Evolutionary conservation across 192 early-diverging fungal species (phyloP).

Genomic region (Linnemannia zychae): DNA sequence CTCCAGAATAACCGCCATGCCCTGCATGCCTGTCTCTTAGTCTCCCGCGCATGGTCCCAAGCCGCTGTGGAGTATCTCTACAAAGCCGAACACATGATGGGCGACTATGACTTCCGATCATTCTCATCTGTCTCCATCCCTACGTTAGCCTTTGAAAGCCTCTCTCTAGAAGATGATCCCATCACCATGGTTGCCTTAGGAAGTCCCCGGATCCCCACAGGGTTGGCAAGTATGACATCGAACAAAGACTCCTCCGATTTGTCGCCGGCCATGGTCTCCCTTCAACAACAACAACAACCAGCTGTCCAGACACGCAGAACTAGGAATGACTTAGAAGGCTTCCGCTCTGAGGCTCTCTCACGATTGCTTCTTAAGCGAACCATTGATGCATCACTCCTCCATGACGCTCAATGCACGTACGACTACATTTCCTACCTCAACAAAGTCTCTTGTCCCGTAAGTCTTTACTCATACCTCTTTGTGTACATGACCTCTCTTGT

Average conservation of each 20-base stretch:
- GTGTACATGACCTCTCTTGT: not conserved
- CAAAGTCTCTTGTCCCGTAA: conserved; percentile 49
- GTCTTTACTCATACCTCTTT: not conserved
- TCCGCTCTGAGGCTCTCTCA: conserved; percentile 5
- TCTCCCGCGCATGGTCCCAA: conserved; percentile 49
- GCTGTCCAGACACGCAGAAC: not conserved
- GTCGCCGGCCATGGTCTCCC: not conserved
- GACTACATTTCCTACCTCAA: conserved; percentile 47
- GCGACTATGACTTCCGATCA: conserved; percentile 4
- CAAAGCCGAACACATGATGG: conserved; percentile 53
- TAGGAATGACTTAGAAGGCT: not conserved
- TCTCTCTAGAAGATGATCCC: not conserved
- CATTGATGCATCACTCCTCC: conserved; percentile 32
- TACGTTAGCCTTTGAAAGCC: not conserved
- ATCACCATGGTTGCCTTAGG: not conserved
- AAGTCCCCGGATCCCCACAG: not conserved
- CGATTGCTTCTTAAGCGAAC: conserved; percentile 29
- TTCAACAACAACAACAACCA: not conserved
- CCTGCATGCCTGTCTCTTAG: conserved; percentile 41
- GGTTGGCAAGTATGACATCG: not conserved
- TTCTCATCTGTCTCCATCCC: not conserved
- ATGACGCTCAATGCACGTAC: conserved; percentile 25
- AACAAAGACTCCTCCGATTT: not conserved
- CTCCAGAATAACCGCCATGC: conserved; percentile 31
- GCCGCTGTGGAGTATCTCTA: conserved; percentile 53